phyloP scores from a whole-genome alignment of 352 stramenopile species.

The Phytophthora citricola region DNA sequence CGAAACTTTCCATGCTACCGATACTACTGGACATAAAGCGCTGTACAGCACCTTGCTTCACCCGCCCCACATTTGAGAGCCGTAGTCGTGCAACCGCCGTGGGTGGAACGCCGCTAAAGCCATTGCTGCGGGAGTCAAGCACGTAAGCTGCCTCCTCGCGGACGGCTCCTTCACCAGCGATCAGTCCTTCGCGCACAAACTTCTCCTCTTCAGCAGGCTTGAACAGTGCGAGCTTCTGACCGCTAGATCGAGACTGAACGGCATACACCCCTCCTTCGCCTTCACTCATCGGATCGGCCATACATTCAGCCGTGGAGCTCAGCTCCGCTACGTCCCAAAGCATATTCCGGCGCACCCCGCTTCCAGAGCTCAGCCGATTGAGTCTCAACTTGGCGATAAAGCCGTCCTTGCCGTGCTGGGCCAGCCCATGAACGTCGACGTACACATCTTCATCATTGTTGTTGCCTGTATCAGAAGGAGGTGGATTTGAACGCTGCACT shows the following conservation, averaged over 20 bases:
- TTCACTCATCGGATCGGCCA: slow-evolving; percentile 65
- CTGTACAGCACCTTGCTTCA: slow-evolving; percentile 80
- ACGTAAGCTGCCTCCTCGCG: slow-evolving; percentile 82
- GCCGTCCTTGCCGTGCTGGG: slow-evolving; percentile 76
- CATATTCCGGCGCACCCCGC: slow-evolving; percentile 74
- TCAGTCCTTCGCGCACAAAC: slow-evolving; percentile 76
- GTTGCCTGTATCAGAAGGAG: neutral
- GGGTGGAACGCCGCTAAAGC: slow-evolving; percentile 79
- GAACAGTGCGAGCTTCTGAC: slow-evolving; percentile 83
- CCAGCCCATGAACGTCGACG: slow-evolving; percentile 71
- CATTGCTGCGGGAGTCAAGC: slow-evolving; percentile 68
- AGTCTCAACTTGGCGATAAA: slow-evolving; percentile 73
- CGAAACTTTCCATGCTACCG: slow-evolving; percentile 84
- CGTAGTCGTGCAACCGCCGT: slow-evolving; percentile 75
- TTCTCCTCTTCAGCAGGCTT: slow-evolving; percentile 83
- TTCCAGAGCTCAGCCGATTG: slow-evolving; percentile 60
- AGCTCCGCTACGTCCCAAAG: slow-evolving; percentile 79
- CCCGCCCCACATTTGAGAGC: slow-evolving; percentile 43
- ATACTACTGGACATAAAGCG: slow-evolving; percentile 82
- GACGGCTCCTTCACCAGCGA: slow-evolving; percentile 73
- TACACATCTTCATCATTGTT: slow-evolving; percentile 62
- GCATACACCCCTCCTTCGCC: slow-evolving; percentile 79
- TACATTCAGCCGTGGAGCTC: slow-evolving; percentile 51
- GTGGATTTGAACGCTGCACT: slow-evolving; percentile 11
- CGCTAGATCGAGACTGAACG: slow-evolving; percentile 68